A percentile compares a stretch with the other conserved stretches of the same genome.
Conservation (phyloP, 1,284 basidiomycete genomes). For the Apiotrichum montevideense region DNA sequence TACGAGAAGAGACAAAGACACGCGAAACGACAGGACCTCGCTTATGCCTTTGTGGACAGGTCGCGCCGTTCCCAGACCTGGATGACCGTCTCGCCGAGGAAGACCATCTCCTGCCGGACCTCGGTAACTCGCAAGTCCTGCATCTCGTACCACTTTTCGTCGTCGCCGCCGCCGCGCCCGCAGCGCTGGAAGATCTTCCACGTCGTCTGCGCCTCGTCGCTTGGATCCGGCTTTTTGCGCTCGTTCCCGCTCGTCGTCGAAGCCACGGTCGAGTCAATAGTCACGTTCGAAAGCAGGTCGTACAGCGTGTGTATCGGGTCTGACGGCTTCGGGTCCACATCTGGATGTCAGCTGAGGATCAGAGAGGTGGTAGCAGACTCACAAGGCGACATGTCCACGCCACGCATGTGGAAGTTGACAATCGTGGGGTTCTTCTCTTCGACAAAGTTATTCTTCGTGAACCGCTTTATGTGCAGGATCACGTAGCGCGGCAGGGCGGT, state of each 20-base stretch:
- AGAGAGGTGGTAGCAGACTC: too few species aligned
- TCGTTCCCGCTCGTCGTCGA: constrained; percentile 56
- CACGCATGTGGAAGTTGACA: constrained; percentile 90
- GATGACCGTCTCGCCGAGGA: constrained; percentile 89
- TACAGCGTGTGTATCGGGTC: constrained; percentile 62
- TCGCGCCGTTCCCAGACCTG: constrained; percentile 58
- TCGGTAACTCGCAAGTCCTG: constrained; percentile 96
- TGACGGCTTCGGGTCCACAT: constrained; percentile 64
- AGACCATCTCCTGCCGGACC: constrained; percentile 93
- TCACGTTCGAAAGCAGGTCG: constrained; percentile 92
- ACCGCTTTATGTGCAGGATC: constrained; percentile 91
- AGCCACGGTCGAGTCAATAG: constrained; percentile 80
- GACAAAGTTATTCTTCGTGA: constrained; percentile 96
- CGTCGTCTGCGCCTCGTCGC: constrained; percentile 33
- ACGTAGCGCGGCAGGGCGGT: constrained; percentile 83
- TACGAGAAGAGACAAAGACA: too few species aligned
- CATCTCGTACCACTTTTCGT: constrained; percentile 92
- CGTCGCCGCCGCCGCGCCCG: constrained; percentile 64
- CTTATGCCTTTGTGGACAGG: constrained; percentile 23
- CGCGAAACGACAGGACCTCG: too few species aligned
- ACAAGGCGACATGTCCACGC: constrained; percentile 87
- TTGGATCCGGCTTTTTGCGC: constrained; percentile 19
- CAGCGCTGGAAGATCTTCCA: constrained; percentile 89
- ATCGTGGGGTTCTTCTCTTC: constrained; percentile 99
- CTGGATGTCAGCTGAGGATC: constrained; percentile 52